These are phyloP conservation scores for Zymoseptoria pseudotritici DNA, from an alignment of 2,329 filamentous ascomycete species.

Conservation along the genomic window DNA sequence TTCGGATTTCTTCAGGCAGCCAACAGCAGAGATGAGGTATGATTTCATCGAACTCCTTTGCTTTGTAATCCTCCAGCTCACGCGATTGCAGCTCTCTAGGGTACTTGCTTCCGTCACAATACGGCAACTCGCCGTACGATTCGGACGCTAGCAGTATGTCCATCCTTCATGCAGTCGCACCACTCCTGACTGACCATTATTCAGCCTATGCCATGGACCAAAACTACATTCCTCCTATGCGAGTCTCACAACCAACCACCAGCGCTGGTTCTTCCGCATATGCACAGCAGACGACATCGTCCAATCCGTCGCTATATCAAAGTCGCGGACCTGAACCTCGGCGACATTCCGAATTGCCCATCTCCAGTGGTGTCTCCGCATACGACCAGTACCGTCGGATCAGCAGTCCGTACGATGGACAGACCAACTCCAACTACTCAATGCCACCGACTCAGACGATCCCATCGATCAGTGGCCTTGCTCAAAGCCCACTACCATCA, in stretches of 20 bases:
- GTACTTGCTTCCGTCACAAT: slow-evolving; percentile 31
- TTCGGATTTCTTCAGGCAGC: slow-evolving; percentile 23
- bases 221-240: slow-evolving; percentile 28
- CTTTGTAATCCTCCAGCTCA: slow-evolving; percentile 12
- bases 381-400: slow-evolving; percentile 21
- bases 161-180: slow-evolving; percentile 1
- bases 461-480: slow-evolving; percentile 28
- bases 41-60: slow-evolving; percentile 4
- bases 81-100: slow-evolving; percentile 25
- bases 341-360: slow-evolving; percentile 23
- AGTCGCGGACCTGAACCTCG: slow-evolving; percentile 19
- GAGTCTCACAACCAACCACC: slow-evolving; percentile 24
- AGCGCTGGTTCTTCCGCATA: slow-evolving; percentile 20
- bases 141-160: slow-evolving; percentile 27
- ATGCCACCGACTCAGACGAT: slow-evolving; percentile 23
- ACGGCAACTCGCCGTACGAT: slow-evolving; percentile 24
- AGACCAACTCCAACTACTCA: slow-evolving; percentile 20
- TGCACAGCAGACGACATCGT: slow-evolving; percentile 19
- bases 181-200: slow-evolving; percentile 5
- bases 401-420: slow-evolving; percentile 24
- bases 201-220: slow-evolving; percentile 27
- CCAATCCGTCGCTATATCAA: slow-evolving; percentile 27
- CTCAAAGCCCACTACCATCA: slow-evolving; percentile 27
- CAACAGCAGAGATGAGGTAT: slow-evolving; percentile 30
- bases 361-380: slow-evolving; percentile 16